Conservation (phyloP, 768 basidiomycete species). For the Paxillus ammoniavirescens region DNA sequence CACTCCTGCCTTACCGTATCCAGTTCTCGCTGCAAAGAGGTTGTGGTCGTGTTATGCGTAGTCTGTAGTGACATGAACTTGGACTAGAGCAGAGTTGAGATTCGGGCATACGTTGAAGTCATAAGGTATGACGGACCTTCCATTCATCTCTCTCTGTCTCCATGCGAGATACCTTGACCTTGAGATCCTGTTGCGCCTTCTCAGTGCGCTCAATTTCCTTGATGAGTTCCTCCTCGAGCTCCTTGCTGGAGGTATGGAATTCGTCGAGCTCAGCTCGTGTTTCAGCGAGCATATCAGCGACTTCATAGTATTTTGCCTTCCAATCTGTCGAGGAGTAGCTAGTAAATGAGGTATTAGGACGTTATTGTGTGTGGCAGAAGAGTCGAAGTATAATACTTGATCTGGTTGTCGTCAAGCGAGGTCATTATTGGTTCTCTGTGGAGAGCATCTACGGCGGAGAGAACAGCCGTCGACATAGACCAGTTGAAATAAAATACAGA, state of each 20-base stretch:
- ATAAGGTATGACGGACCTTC: conserved; percentile 62
- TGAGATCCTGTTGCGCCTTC: conserved; percentile 78
- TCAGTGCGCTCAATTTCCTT: conserved; percentile 86
- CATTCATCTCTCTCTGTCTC: conserved; percentile 84
- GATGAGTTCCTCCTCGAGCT: conserved; percentile 92
- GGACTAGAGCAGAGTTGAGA: conserved; percentile 39
- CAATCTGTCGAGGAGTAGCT: conserved; percentile 69
- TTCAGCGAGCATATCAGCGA: conserved; percentile 80
- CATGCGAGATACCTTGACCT: conserved; percentile 64
- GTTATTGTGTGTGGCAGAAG: conserved; percentile 14
- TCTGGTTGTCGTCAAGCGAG: conserved; percentile 62
- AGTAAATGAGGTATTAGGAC: conserved; percentile 14
- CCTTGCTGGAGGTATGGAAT: conserved; percentile 84
- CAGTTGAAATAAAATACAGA: conserved; percentile 19
- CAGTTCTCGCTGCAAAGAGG: conserved; percentile 89
- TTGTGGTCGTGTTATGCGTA: conserved; percentile 84
- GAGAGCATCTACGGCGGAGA: conserved; percentile 57
- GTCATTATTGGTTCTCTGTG: conserved; percentile 57
- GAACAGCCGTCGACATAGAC: conserved; percentile 58
- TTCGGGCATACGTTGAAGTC: not conserved
- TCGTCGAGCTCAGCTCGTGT: conserved; percentile 85
- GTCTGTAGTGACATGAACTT: conserved; percentile 90
- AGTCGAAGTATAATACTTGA: conserved; percentile 43
- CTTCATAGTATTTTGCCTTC: conserved; percentile 79
- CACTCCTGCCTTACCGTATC: conserved; percentile 77